phyloP scores from a whole-genome alignment of 1,284 basidiomycete species.

The Takashimella koratensis region DNA sequence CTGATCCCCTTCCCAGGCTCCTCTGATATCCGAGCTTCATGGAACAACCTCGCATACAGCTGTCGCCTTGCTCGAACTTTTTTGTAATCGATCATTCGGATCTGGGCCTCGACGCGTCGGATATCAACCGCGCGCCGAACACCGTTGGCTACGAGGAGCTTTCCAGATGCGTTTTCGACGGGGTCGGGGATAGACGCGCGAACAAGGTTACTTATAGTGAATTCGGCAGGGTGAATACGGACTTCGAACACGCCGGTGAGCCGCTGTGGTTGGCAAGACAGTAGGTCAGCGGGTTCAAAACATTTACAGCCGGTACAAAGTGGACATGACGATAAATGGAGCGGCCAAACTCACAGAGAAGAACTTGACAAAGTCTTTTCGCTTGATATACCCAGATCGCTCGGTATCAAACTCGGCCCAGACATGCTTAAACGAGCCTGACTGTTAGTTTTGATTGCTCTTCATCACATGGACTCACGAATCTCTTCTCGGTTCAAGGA shows the following conservation, averaged over 20 bases:
- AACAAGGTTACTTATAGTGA: conserved; percentile 60
- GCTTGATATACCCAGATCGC: conserved; percentile 73
- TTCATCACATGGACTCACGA: conserved; percentile 58
- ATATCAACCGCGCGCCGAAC: conserved; percentile 60
- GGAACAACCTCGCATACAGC: conserved; percentile 70
- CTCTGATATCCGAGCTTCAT: conserved; percentile 75
- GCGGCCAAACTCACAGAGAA: conserved; percentile 75
- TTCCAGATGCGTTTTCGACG: conserved; percentile 21
- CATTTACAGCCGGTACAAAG: too few relatives aligned
- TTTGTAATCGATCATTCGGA: conserved; percentile 63
- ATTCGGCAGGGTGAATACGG: conserved; percentile 70
- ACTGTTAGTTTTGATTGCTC: not conserved
- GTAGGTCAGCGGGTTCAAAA: too few relatives aligned
- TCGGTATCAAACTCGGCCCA: conserved; percentile 83
- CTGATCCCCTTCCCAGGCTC: conserved; percentile 75
- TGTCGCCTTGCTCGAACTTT: conserved; percentile 64
- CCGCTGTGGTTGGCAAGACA: conserved; percentile 10
- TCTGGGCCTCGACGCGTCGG: conserved; percentile 57
- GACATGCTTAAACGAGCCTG: conserved; percentile 74
- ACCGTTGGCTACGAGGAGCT: conserved; percentile 25
- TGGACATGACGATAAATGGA: too few relatives aligned
- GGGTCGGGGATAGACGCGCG: conserved; percentile 25
- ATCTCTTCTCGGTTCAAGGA: conserved; percentile 85
- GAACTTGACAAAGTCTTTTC: conserved; percentile 70
- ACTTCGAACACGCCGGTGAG: conserved; percentile 67